These are phyloP conservation scores for Sporothrix protearum DNA, from an alignment of 2,329 filamentous ascomycete species.

Conservation along the genomic window DNA sequence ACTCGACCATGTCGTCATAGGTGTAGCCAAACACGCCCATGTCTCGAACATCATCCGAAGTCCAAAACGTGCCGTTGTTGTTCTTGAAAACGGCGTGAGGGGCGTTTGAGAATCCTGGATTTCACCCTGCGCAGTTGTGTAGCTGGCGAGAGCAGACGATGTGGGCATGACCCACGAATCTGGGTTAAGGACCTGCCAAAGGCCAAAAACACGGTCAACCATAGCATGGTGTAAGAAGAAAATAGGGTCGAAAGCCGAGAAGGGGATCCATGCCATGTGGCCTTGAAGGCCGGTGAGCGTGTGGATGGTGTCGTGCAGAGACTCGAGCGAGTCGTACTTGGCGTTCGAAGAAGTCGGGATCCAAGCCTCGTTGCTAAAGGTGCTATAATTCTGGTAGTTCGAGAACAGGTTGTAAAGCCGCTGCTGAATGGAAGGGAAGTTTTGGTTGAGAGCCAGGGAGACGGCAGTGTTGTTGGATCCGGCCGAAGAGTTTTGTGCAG, in stretches of 20 bases:
- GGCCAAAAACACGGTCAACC: slow-evolving; percentile 69
- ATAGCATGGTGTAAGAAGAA: slow-evolving; percentile 74
- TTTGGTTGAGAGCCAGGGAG: slow-evolving; percentile 49
- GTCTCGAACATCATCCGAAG: slow-evolving; percentile 57
- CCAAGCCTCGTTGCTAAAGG: slow-evolving; percentile 68
- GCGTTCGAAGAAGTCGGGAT: slow-evolving; percentile 45
- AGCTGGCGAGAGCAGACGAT: slow-evolving; percentile 55
- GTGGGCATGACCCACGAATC: slow-evolving; percentile 61
- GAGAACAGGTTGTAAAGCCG: slow-evolving; percentile 66
- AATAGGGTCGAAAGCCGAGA: slow-evolving; percentile 75
- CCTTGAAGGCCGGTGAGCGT: slow-evolving; percentile 57
- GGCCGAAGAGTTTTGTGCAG: slow-evolving; percentile 40
- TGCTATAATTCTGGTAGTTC: slow-evolving; percentile 63
- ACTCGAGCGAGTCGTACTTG: slow-evolving; percentile 62
- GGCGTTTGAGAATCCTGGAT: slow-evolving; percentile 54
- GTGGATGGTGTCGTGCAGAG: slow-evolving; percentile 62
- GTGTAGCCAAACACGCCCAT: slow-evolving; percentile 66
- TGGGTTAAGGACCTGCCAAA: slow-evolving; percentile 74
- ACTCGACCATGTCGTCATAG: slow-evolving; percentile 58
- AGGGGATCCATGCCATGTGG: slow-evolving; percentile 67
- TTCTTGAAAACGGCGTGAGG: slow-evolving; percentile 65
- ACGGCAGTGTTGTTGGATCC: slow-evolving; percentile 59
- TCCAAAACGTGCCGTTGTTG: slow-evolving; percentile 61
- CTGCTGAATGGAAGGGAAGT: slow-evolving; percentile 54
- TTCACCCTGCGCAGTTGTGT: slow-evolving; percentile 54